Conservation (phyloP, 2,329 filamentous ascomycete genomes). For the Colletotrichum echinochloae region DNA sequence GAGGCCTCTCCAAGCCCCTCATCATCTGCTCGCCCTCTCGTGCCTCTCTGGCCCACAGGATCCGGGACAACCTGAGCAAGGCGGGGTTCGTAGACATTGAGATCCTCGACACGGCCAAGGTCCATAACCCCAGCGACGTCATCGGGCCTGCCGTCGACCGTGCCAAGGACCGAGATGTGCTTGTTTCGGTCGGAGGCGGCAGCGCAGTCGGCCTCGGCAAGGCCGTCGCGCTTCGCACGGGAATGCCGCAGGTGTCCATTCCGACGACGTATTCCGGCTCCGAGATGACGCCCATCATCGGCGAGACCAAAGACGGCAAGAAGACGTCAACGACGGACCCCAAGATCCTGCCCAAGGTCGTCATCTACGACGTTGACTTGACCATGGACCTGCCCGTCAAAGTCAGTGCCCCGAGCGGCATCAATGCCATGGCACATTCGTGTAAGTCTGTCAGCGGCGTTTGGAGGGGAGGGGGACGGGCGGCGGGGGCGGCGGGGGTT, state of each 20-base stretch:
- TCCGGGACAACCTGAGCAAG: conserved; percentile 45
- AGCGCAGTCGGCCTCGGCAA: conserved; percentile 71
- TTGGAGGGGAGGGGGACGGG: too few species aligned
- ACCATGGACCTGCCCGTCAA: conserved; percentile 38
- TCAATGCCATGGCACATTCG: conserved; percentile 40
- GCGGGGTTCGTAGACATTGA: conserved; percentile 48
- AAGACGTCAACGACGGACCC: conserved; percentile 38
- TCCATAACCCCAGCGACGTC: conserved; percentile 46
- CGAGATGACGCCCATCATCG: conserved; percentile 66
- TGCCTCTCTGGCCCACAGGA: conserved; percentile 48
- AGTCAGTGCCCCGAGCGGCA: conserved; percentile 35
- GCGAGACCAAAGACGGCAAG: conserved; percentile 39
- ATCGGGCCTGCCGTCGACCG: conserved; percentile 47
- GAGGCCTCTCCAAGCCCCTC: conserved; percentile 50
- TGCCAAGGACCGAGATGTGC: conserved; percentile 60
- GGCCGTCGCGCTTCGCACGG: conserved; percentile 64
- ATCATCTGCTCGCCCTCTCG: conserved; percentile 55
- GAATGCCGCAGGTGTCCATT: conserved; percentile 68
- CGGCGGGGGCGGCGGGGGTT: too few species aligned
- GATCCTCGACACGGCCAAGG: conserved; percentile 50
- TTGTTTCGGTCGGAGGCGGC: conserved; percentile 72
- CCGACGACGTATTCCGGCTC: conserved; percentile 71
- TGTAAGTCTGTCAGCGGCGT: conserved; percentile 13
- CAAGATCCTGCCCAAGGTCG: conserved; percentile 36
- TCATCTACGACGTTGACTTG: conserved; percentile 39